Conservation (phyloP, 495 filamentous ascomycete genomes). For the Extremus antarcticus region DNA sequence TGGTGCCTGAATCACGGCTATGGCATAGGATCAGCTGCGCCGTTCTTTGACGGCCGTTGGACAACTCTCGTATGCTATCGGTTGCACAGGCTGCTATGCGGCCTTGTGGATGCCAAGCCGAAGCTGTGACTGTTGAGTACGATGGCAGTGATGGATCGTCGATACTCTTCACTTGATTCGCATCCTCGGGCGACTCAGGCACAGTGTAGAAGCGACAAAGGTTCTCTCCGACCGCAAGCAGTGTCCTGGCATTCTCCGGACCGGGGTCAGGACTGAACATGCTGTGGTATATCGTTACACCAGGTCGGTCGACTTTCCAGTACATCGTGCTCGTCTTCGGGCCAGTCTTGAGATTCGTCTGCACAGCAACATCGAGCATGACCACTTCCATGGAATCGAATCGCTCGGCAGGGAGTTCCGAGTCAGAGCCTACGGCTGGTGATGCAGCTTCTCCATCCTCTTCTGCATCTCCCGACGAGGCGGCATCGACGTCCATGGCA, state of each 20-base stretch:
- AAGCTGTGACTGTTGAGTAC: conserved; percentile 2
- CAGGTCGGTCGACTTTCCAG: conserved; percentile 12
- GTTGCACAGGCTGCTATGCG: conserved; percentile 7
- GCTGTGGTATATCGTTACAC: conserved; percentile 6
- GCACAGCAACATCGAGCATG: conserved; percentile 9
- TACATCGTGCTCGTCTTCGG: conserved; percentile 19
- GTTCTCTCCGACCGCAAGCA: conserved; percentile 15
- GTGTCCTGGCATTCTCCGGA: not conserved
- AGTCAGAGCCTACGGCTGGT: conserved; percentile 9
- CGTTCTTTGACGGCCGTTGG: not conserved
- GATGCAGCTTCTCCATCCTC: conserved; percentile 23
- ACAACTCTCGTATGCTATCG: not conserved
- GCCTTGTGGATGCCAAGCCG: conserved; percentile 16
- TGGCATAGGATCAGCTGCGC: conserved; percentile 6
- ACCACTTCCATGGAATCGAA: conserved; percentile 14
- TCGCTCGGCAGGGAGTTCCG: conserved; percentile 6
- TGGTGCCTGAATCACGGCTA: not conserved
- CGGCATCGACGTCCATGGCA: conserved; percentile 28
- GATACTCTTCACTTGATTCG: not conserved
- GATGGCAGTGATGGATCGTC: conserved; percentile 7
- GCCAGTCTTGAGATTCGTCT: conserved; percentile 11
- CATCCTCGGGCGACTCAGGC: not conserved
- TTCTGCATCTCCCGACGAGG: conserved; percentile 19
- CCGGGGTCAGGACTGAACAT: conserved; percentile 7
- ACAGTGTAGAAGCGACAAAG: conserved; percentile 17